phyloP scores from a whole-genome alignment of 768 basidiomycete species.

The Trametes gibbosa region DNA sequence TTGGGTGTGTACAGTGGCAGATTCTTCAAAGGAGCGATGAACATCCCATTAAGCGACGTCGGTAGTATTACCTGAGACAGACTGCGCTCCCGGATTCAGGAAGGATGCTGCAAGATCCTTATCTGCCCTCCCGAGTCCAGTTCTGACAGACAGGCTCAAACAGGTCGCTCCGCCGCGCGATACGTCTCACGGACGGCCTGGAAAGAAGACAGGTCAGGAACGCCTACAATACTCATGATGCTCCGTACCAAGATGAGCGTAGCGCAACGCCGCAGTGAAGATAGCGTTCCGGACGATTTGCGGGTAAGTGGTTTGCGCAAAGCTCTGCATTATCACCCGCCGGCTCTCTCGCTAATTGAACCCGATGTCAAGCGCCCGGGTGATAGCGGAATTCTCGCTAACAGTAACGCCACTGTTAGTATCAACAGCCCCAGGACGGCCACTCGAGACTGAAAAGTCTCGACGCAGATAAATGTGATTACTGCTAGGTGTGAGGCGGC shows the following conservation, averaged over 20 bases:
- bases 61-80: background rate
- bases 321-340: background rate
- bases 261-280: background rate
- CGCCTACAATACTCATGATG: background rate
- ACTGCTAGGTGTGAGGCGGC: too few species aligned
- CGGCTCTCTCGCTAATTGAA: too few species aligned
- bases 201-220: background rate
- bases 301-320: background rate
- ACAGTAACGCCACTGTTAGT: too few species aligned
- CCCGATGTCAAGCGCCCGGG: too few species aligned
- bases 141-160: background rate
- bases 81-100: background rate
- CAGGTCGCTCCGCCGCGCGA: constrained; percentile 1
- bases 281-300: background rate
- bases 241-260: background rate
- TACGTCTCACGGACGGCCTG: background rate
- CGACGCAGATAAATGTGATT: too few species aligned
- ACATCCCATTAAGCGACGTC: background rate
- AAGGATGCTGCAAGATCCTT: background rate
- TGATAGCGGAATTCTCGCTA: too few species aligned
- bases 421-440: too few species aligned
- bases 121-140: background rate
- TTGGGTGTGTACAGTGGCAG: background rate
- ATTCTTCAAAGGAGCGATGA: background rate
- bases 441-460: too few species aligned